Evolutionary conservation across 2,329 filamentous ascomycete species (phyloP), one percentile per base, ranked within the genome.

Genomic region (Botrytis byssoidea): DNA sequence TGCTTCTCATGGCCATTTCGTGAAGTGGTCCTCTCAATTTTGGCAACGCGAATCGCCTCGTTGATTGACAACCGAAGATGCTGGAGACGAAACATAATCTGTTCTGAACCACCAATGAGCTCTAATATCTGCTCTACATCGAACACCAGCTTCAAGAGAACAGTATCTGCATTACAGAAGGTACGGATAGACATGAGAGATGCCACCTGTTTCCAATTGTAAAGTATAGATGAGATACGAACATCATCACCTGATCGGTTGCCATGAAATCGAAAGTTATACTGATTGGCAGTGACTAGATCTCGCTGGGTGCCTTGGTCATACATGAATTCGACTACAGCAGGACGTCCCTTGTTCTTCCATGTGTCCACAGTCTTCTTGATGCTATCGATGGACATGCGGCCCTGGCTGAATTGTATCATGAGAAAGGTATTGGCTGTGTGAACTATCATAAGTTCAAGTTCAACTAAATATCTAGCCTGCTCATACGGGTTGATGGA

Each of bases 251-350:
- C 80, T 32, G 83, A 81, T 64, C 80, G 80, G 25, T 82, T 80
- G 12, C 85, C 85, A 66, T 83, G 81, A 76, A 88, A 87, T 12
- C 81, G 78, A 74, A 88, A 81, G 10, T 79, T 83, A 25, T 83
- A 80, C 66, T 86, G 79, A 75, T 87, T 87, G 64, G 81, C 79
- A 18, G 82, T 76, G 72, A 88, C 83, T 8, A 88, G 78, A 32
- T 85, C 82, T 18, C 83, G 82, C 76, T 88, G 86, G 14, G 85
- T 87, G 32, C 79, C 79, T 78, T 87, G 84, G 77, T 88, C 86
- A 76, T 86, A 88, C 75, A 84, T 83, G 77, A 88, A 88, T 74
- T 87, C 84, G 14, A 83, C 80, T 35, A 88, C 85, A 59, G 82
- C 81, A 25, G 85, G 83, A 18, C 85, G 81, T 67, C 86, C 85